Evolutionary conservation across 2,329 filamentous ascomycete genomes (phyloP).

Genomic region (Xylaria multiplex): DNA sequence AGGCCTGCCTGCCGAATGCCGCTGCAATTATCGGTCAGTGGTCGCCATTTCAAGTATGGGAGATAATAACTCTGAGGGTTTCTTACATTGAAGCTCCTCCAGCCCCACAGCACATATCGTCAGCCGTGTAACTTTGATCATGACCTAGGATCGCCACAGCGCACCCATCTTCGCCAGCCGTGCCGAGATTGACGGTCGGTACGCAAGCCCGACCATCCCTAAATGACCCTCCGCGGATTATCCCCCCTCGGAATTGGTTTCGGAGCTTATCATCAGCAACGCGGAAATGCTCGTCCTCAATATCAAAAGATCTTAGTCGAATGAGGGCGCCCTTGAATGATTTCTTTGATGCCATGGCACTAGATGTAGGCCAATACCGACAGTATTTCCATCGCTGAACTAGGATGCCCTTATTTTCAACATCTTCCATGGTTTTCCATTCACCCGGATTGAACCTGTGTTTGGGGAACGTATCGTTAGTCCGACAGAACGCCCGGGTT

Average conservation of each 20-base stretch:
- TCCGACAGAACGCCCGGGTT: conserved; percentile 59
- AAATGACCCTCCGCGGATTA: conserved; percentile 53
- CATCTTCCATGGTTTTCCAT: conserved; percentile 40
- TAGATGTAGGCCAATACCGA: conserved; percentile 45
- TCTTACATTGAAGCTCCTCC: conserved; percentile 70
- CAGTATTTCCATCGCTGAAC: conserved; percentile 64
- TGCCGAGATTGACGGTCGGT: conserved; percentile 43
- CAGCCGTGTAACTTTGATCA: conserved; percentile 69
- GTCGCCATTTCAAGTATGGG: neutral
- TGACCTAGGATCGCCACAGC: neutral
- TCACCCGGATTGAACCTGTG: conserved; percentile 45
- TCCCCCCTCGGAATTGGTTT: conserved; percentile 54
- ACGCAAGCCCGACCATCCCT: conserved; percentile 41
- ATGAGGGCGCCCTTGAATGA: conserved; percentile 19
- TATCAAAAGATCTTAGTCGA: conserved; percentile 42
- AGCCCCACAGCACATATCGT: conserved; percentile 77
- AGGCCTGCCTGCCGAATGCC: conserved; percentile 70
- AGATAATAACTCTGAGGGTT: neutral
- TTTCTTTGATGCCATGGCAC: conserved; percentile 6
- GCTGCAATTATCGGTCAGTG: conserved; percentile 6
- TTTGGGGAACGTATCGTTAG: conserved; percentile 63
- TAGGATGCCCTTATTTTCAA: conserved; percentile 52
- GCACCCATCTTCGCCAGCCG: too few relatives aligned
- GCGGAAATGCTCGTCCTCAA: conserved; percentile 39
- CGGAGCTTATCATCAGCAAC: conserved; percentile 48